Conservation (phyloP, 768 basidiomycete genomes). For the Phaffia australis region DNA sequence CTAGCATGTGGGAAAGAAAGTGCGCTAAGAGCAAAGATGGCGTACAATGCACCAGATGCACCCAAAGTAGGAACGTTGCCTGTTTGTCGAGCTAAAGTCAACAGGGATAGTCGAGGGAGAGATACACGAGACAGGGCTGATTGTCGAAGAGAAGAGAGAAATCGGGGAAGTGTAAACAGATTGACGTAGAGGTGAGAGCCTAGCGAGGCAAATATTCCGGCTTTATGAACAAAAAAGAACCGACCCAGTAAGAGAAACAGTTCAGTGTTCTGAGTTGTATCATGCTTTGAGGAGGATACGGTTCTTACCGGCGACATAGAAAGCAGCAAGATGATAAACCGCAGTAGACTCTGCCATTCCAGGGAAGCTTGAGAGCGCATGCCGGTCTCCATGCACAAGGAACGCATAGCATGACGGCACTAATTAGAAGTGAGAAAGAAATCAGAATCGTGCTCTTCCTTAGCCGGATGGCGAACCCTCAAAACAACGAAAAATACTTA, state of each 20-base stretch:
- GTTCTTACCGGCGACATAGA: conserved; percentile 13
- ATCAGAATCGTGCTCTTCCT: too few relatives aligned
- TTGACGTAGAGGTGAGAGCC: conserved; percentile 4
- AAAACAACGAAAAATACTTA: background rate
- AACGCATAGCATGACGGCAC: conserved; percentile 23
- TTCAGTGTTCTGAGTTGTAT: background rate
- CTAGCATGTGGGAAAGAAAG: conserved; percentile 12
- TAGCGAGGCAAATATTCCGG: conserved; percentile 19
- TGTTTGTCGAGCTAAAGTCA: background rate
- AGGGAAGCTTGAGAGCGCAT: conserved; percentile 13
- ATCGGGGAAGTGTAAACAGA: conserved; percentile 13
- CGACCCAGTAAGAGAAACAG: background rate
- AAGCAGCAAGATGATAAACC: conserved; percentile 20
- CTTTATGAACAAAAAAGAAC: background rate
- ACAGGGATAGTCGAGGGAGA: conserved; percentile 1
- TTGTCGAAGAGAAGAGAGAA: background rate
- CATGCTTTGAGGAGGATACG: background rate
- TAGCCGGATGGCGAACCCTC: too few relatives aligned
- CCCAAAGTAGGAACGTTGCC: conserved; percentile 11
- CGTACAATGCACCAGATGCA: conserved; percentile 23
- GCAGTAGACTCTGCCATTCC: conserved; percentile 10
- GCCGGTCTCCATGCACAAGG: conserved; percentile 21
- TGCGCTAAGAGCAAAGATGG: conserved; percentile 16
- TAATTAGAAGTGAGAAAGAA: background rate
- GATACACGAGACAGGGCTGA: conserved; percentile 1